phyloP scores from a whole-genome alignment of 306 rosid genomes.

The Citrullus mucosospermus region DNA sequence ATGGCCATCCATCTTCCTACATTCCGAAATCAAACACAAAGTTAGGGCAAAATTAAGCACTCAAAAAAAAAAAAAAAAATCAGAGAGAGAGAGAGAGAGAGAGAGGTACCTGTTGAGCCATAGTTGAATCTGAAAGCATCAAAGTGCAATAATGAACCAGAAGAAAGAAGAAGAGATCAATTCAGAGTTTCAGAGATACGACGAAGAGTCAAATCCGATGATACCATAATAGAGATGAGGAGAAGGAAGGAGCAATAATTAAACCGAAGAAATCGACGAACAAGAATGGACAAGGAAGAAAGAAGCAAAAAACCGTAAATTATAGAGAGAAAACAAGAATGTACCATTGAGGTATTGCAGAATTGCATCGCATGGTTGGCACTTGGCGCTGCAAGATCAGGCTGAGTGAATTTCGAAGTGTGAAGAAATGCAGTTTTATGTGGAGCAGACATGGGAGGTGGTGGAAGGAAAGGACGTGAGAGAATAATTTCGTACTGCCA shows the following conservation, averaged over 20 bases:
- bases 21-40: background rate
- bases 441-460: conserved; percentile 1
- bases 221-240: background rate
- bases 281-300: background rate
- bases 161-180: conserved; percentile 13
- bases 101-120: conserved; percentile 48
- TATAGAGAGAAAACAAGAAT: background rate
- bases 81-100: background rate
- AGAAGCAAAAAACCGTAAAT: background rate
- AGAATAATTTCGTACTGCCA: conserved; percentile 9
- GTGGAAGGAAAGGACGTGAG: conserved; percentile 10
- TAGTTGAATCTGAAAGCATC: conserved; percentile 5
- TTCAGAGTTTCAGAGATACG: conserved; percentile 12
- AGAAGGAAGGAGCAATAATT: conserved; percentile 3
- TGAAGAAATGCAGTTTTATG: background rate
- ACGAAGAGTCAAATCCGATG: conserved; percentile 19
- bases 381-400: background rate
- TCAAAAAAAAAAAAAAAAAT: too few relatives aligned
- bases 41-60: background rate
- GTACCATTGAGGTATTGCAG: background rate
- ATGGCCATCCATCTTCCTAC: conserved; percentile 85
- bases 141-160: background rate
- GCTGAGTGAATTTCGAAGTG: background rate
- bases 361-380: background rate
- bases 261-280: background rate